Base-by-base conservation (phyloP, 1,284 basidiomycete genomes). In the Pseudozyma hubeiensis region DNA sequence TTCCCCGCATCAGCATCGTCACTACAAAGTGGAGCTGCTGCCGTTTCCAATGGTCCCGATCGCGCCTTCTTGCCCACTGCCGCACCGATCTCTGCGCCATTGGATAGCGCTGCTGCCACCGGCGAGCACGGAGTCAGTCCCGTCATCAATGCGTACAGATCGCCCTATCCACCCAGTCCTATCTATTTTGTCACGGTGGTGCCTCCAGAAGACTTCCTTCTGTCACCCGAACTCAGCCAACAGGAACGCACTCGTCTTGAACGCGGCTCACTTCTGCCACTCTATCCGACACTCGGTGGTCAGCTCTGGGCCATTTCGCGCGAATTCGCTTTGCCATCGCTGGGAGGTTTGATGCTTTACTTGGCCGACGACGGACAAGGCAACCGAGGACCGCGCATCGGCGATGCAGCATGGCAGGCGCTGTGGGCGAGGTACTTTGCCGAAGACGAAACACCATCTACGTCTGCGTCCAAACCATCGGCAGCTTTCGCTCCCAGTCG, bases 271-370 rank as follows among this genome's bases (percentile, higher is more conserved):
- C 77, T 83, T 2, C 43, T 83, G 37, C 81, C 81, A 0, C 68
- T 83, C 40, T 82, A 82, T 51, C 81, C 81, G 0, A 81, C 81
- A 0, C 72, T 83, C 13, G 79, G 78, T 19, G 81, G 80, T 7
- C 81, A 83, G 60, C 76, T 83, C 7, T 83, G 81, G 59, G 81
- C 81, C n/a, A 79, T 83, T 53, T 71, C 81, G 5, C 73, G 81
- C 49, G 81, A 83, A 35, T 82, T 77, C n/a, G 78, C 77, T 3
- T 54, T 83, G 13, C 81, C 81, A 3, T 81, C 81, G 3, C 67
- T 83, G 7, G 81, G 80, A 37, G 81, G 81, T 4, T 64, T 83
- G 46, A 67, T 79, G 44, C 58, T 83, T 33, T 83, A 79, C 47
- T 63, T 83, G 14, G 55, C 72, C 10, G 80, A 83, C 34, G 81